Evolutionary conservation across 495 filamentous ascomycete species (phyloP), one percentile per base, ranked within the genome.

Genomic region (Parachaetomium inaequale): DNA sequence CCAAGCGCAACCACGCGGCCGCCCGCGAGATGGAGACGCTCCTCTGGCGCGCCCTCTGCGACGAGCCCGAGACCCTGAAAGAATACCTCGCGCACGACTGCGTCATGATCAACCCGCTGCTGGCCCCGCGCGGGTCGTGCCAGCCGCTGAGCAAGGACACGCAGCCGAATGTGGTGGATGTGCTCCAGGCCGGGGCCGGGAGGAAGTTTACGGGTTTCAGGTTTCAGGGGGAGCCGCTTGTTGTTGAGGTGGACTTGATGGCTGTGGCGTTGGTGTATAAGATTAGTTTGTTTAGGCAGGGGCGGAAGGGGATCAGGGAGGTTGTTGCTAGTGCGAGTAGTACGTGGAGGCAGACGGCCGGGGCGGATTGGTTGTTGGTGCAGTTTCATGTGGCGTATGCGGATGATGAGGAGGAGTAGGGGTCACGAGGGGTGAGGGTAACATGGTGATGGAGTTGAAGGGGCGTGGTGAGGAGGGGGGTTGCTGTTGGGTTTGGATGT

Each of bases 31-130:
- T 70, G 53, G 73, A 75, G 58, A 73, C 69, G 3, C 58, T 74
- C 0, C 62, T 75, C 11, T 75, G 73, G 73, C 70, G 73, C 55
- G 69, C 72, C 15, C 61, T 75, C 11, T 70, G 67, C 69, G 72
- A 75, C 70, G 63, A 66, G 29, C 70, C 70, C 45, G 66, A 69
- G 29, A 43, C 65, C 1, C 67, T 70, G 0, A 62, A 63, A 15
- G 72, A 75, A 19, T 75, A 75, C 69, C 49, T 74, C 47, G 72
- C 72, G 25, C 66, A 70, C 42, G 72, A 75, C 69, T 73, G 70
- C 65, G 61, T 73, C 59, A 73, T 75, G 67, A 66, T 75, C 66
- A 74, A 74, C 64, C 73, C 73, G 21, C 36, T 75, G 15, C 62
- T 75, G 19, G 40, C 51, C 0, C 61, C 62, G 0, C 25, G 50